Evolutionary conservation across 805 yeast species (phyloP), one percentile per base, ranked within the genome.

Genomic region (Barnettozyma californica): DNA sequence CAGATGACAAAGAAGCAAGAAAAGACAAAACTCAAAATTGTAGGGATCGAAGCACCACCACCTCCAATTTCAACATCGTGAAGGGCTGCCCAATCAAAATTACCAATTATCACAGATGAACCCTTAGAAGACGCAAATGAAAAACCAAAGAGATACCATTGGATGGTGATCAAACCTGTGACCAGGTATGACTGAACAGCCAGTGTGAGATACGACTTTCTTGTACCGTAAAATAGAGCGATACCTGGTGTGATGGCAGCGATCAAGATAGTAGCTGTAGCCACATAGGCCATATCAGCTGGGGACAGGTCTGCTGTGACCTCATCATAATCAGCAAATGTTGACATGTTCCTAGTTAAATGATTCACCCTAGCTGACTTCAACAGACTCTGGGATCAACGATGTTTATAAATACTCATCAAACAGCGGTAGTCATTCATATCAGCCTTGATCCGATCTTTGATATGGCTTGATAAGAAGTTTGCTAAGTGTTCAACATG

Each of bases 111-210:
- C 37, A 83, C 70, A 0, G 64, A 33, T 1, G 96, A 87, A 0
- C 86, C 77, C 19, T 75, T 63, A 0, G 94, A 83, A 59, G 91
- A 87, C 5, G 97, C 95, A 37, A 92, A 69, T 1, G 97, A 87
- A 65, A 87, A 91, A 8, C 97, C 97, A 95, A 97, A 91, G 62
- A 92, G 85, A 66, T 88, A 92, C 98, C 98, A 92, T 63, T 89
- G 96, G 61, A 89, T 79, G 41, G 80, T 74, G 9, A 85, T 86
- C 8, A 88, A 75, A 55, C 84, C 76, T 2, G 88, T 83, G 11
- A 87, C 75, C 72, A 83, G 72, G 41, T 87, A 68, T n/a, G 81
- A 80, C 31, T 83, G 83, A 80, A 94, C 83, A 26, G 88, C 79
- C 78, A 89, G 77, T 13, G 92, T 82, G 43, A 90, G 69, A 1